Evolutionary conservation across 1,139 yeast species (phyloP), one percentile per base, ranked within the genome.

Genomic region (Pichia sp.): DNA sequence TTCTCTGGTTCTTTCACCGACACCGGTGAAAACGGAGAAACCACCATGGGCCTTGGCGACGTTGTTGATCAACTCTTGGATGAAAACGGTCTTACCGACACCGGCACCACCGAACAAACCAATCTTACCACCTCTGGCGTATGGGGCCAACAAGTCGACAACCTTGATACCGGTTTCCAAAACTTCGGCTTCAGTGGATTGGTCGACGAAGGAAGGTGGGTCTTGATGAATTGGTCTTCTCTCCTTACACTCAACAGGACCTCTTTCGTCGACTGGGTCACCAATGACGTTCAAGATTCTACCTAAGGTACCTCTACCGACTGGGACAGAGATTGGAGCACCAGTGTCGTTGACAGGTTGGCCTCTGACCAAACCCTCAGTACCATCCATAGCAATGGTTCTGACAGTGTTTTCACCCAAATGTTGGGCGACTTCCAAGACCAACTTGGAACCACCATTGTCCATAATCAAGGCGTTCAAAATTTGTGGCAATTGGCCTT

Each of bases 51-150:
- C 99, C 84, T 91, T 93, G 75, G 99, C 99, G 73, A 93, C 93
- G 85, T 93, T 93, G 90, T 93, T 91, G 78, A 93, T 93, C 82
- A 93, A 85, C 81, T 93, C 99, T 83, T 93, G 99, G 79, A 93
- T 93, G 79, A 93, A 93, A 63, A 93, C 99, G 76, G 99, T 93
- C 81, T 93, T 93, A 81, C 99, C 99, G 89, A 93, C 99, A 91
- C 99, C 99, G 77, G 99, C 99, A 91, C 99, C 99, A 83, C 99
- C 99, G 87, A 93, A 93, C 73, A 93, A 85, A 85, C 99, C 99
- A 88, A 93, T 93, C 86, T 93, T 93, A 88, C 99, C 99, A 87
- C 99, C 99, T 87, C 97, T 91, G 74, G 99, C 99, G 82, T 93
- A 93, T 67, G 99, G 99, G 66, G 99, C 99, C 68, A 93, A 85